Evolutionary conservation across 1,139 yeast genomes (phyloP).

Genomic region (Diutina sp.): DNA sequence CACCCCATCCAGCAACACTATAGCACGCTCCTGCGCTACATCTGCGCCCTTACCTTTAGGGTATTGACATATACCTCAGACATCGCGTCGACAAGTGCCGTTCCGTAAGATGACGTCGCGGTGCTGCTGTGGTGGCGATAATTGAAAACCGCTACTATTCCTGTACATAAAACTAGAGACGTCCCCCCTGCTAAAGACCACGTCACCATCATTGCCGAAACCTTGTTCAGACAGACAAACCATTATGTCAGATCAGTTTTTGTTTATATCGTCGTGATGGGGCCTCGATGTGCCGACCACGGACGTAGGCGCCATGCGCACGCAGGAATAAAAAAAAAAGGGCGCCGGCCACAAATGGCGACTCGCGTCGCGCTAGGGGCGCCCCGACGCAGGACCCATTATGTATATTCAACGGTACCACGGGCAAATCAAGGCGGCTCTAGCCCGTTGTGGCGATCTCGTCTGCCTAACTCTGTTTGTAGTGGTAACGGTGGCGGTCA

Average conservation of each 20-base stretch:
- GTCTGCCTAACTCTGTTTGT: not conserved
- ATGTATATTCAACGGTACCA: not conserved
- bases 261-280: not conserved
- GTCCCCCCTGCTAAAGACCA: not conserved
- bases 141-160: not conserved
- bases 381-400: not conserved
- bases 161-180: not conserved
- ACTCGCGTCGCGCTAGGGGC: not conserved
- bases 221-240: not conserved
- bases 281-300: not conserved
- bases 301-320: not conserved
- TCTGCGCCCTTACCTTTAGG: not conserved
- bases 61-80: not conserved
- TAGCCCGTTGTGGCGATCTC: not conserved
- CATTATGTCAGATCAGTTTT: not conserved
- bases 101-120: not conserved
- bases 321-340: not conserved
- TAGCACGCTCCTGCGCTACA: not conserved
- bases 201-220: not conserved
- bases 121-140: too few relatives aligned
- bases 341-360: not conserved
- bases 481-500: not conserved
- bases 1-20: not conserved
- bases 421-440: not conserved
- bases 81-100: not conserved